Percentiles rank a stretch among this genome's conserved stretches.
These are phyloP conservation scores for Neofusicoccum sp. DNA, from an alignment of 2,329 filamentous ascomycete genomes.

Conservation along the genomic window DNA sequence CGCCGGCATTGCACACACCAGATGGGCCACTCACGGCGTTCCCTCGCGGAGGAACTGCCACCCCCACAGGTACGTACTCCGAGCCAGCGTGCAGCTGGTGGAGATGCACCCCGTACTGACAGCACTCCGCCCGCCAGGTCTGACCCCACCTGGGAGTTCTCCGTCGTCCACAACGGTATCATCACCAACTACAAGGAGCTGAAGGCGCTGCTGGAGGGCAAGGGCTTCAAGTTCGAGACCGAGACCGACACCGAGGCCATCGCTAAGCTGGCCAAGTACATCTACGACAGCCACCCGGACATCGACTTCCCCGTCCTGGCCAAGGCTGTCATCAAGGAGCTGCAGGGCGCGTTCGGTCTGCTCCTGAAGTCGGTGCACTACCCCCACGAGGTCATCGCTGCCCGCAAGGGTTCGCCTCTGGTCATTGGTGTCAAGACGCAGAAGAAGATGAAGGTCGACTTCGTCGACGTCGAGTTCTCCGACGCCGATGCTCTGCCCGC, in stretches of 20 bases:
- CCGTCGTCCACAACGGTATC: constrained; percentile 98
- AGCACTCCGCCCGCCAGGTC: constrained; percentile 60
- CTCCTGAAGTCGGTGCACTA: constrained; percentile 98
- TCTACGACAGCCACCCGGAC: constrained; percentile 90
- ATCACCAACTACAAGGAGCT: constrained; percentile 99
- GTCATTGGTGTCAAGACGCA: constrained; percentile 96
- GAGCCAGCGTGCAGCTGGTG: background rate
- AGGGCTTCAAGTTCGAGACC: constrained; percentile 98
- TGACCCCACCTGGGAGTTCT: constrained; percentile 93
- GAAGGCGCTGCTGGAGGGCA: constrained; percentile 86
- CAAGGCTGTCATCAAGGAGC: constrained; percentile 97
- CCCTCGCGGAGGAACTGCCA: constrained; percentile 97
- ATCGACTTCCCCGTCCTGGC: constrained; percentile 96
- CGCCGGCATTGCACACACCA: constrained; percentile 96
- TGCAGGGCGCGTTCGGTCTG: constrained; percentile 96
- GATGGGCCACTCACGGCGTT: constrained; percentile 97
- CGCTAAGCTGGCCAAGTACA: constrained; percentile 97
- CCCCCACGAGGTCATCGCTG: constrained; percentile 95
- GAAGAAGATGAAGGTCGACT: constrained; percentile 99
- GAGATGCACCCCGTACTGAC: background rate
- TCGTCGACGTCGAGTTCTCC: constrained; percentile 96
- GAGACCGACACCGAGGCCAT: constrained; percentile 99
- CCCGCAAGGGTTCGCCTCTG: constrained; percentile 95
- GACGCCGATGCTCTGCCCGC: constrained; percentile 82
- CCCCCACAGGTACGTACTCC: constrained; percentile 77